phyloP scores from a whole-genome alignment of 805 yeast species.

The Teunomyces gatunensis region DNA sequence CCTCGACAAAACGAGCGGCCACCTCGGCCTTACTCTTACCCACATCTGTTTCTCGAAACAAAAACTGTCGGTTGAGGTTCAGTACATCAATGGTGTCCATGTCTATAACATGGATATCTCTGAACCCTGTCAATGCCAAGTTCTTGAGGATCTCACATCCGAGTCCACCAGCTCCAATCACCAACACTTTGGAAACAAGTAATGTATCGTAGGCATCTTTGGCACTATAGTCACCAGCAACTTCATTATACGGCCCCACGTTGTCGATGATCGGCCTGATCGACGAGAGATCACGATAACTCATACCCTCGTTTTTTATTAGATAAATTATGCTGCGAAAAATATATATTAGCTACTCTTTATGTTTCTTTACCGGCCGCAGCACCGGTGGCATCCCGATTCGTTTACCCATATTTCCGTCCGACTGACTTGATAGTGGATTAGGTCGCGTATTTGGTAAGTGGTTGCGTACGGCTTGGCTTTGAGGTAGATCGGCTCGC shows the following conservation, averaged over 20 bases:
- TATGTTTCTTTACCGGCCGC: constrained; percentile 25
- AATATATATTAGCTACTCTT: constrained; percentile 9
- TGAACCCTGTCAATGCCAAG: constrained; percentile 67
- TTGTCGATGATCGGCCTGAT: constrained; percentile 19
- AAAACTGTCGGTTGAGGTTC: constrained; percentile 72
- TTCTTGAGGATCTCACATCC: constrained; percentile 81
- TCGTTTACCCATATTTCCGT: constrained; percentile 22
- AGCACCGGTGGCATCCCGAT: constrained; percentile 36
- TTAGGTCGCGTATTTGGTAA: background rate
- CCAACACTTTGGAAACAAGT: constrained; percentile 26
- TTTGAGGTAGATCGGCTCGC: constrained; percentile 20
- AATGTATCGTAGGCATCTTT: constrained; percentile 22
- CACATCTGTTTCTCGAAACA: constrained; percentile 59
- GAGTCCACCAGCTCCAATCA: constrained; percentile 79
- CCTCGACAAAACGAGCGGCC: constrained; percentile 57
- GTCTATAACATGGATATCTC: constrained; percentile 64
- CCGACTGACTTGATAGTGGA: constrained; percentile 1
- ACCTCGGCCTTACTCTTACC: constrained; percentile 66
- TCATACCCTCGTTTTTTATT: background rate
- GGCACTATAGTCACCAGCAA: constrained; percentile 30
- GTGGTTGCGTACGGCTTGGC: background rate
- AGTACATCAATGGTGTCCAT: constrained; percentile 83
- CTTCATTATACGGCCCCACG: constrained; percentile 41
- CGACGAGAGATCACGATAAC: constrained; percentile 11
- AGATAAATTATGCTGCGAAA: too few species aligned